Evolutionary conservation across 805 yeast genomes (phyloP).

Genomic region (Ogataea methylovora): DNA sequence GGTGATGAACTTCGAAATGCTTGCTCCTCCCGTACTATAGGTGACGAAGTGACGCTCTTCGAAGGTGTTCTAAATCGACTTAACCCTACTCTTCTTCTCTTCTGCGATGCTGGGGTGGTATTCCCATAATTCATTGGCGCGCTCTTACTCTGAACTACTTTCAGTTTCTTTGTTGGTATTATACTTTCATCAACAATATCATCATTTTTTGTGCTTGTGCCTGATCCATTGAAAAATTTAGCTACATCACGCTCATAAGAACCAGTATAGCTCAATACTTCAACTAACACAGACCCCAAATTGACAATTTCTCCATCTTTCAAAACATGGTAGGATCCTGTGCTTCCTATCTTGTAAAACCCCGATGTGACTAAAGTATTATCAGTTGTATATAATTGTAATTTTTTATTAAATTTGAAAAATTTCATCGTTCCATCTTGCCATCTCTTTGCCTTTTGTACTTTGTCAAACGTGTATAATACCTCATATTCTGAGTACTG

Average conservation of each 20-base stretch:
- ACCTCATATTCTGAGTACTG: constrained; percentile 39
- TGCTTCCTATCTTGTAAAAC: constrained; percentile 28
- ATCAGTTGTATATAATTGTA: constrained; percentile 33
- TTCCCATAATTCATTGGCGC: too few relatives aligned
- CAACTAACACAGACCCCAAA: constrained; percentile 20
- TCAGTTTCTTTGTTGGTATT: too few relatives aligned
- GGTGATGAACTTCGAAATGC: too few relatives aligned
- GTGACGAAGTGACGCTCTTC: too few relatives aligned
- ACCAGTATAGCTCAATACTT: constrained; percentile 24
- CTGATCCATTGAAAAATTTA: neutral
- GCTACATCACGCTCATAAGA: constrained; percentile 32
- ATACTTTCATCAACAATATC: too few relatives aligned
- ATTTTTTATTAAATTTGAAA: constrained; percentile 41
- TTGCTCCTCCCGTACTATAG: too few relatives aligned
- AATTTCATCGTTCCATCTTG: constrained; percentile 39
- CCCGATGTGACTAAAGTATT: constrained; percentile 18
- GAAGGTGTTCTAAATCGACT: too few relatives aligned
- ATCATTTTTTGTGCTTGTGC: neutral
- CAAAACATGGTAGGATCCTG: constrained; percentile 16
- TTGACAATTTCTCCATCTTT: constrained; percentile 14
- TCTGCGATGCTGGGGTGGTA: too few relatives aligned
- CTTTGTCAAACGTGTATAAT: constrained; percentile 36
- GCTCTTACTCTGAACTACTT: too few relatives aligned
- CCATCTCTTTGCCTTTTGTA: constrained; percentile 44
- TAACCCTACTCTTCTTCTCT: too few relatives aligned